These are phyloP conservation scores for Nemania serpens DNA, from an alignment of 2,329 filamentous ascomycete genomes.

Conservation along the genomic window DNA sequence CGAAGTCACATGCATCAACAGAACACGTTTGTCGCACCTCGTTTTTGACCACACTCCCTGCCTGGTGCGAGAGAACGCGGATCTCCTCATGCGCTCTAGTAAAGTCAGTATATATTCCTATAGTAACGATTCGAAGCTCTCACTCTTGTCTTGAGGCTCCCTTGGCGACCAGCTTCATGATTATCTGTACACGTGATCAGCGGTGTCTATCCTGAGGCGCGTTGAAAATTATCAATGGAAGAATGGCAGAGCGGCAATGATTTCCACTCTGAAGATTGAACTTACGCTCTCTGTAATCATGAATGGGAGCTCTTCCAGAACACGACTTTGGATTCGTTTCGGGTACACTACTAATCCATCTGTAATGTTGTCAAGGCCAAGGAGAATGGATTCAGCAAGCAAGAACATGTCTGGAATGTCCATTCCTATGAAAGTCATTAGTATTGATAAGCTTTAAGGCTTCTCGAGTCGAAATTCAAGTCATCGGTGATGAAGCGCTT, in stretches of 20 bases:
- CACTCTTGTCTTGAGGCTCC: slow-evolving; percentile 38
- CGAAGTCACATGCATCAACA: background rate
- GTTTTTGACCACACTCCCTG: slow-evolving; percentile 62
- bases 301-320: slow-evolving; percentile 75
- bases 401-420: slow-evolving; percentile 55
- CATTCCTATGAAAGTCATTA: background rate
- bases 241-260: background rate
- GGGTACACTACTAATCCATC: slow-evolving; percentile 80
- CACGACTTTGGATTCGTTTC: slow-evolving; percentile 66
- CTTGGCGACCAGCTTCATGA: slow-evolving; percentile 38
- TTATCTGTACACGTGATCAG: slow-evolving; percentile 27
- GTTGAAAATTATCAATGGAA: background rate
- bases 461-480: background rate
- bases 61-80: slow-evolving; percentile 79
- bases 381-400: slow-evolving; percentile 69
- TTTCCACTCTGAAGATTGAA: background rate
- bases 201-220: background rate
- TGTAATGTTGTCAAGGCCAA: slow-evolving; percentile 70
- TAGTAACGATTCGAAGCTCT: background rate
- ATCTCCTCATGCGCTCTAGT: slow-evolving; percentile 79
- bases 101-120: background rate
- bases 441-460: background rate
- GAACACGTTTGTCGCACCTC: slow-evolving; percentile 38
- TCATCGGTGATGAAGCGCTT: background rate
- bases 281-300: slow-evolving; percentile 62